Evolutionary conservation across 495 filamentous ascomycete genomes (phyloP).

Genomic region (Trichoderma gamsii): DNA sequence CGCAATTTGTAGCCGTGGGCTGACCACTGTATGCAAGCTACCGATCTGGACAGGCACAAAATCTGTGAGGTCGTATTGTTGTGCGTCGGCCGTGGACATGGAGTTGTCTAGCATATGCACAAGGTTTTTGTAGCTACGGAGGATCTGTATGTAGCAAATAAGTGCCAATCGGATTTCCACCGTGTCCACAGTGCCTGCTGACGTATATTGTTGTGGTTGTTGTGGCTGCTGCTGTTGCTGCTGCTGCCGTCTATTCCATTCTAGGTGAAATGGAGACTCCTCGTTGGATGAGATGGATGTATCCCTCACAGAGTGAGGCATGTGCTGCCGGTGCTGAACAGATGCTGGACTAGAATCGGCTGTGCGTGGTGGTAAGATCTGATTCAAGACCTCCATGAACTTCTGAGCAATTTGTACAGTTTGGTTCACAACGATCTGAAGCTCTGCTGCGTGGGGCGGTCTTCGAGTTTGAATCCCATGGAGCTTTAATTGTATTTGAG

Average conservation of each 20-base stretch:
- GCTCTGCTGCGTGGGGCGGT: background rate
- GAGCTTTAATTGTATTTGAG: background rate
- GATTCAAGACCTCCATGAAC: slow-evolving; percentile 7
- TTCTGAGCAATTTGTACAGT: background rate
- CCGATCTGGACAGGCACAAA: slow-evolving; percentile 1
- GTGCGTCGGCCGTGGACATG: background rate
- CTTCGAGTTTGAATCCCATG: background rate
- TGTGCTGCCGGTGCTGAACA: background rate
- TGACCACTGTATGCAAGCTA: background rate
- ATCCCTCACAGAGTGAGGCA: background rate
- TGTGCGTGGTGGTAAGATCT: background rate
- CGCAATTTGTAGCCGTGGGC: background rate
- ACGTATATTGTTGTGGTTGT: background rate
- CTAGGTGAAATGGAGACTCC: background rate
- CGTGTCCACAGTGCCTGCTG: background rate
- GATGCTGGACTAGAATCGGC: background rate
- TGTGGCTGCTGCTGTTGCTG: background rate
- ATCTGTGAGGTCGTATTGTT: background rate
- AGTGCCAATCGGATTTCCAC: background rate
- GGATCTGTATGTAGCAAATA: background rate
- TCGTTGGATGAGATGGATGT: background rate
- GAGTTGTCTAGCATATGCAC: slow-evolving; percentile 2
- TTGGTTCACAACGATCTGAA: background rate
- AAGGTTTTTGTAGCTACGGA: background rate
- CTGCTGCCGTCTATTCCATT: background rate